A percentile compares a stretch with the other conserved stretches of the same genome.
Conservation (phyloP, 441 rosid species). For the Sinapis alba region DNA sequence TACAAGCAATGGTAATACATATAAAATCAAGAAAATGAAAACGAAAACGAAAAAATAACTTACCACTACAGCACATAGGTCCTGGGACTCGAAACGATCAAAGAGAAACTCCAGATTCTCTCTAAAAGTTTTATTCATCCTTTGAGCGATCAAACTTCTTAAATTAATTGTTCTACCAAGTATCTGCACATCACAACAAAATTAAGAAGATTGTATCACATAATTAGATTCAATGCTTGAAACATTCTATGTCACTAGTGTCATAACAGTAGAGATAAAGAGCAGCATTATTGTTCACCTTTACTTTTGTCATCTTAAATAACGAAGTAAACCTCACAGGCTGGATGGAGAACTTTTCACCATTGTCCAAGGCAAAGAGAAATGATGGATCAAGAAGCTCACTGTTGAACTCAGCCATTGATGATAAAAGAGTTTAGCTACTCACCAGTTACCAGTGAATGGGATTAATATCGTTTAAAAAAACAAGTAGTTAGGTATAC, state of each 20-base stretch:
- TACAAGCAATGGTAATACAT: constrained; percentile 2
- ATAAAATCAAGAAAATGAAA: constrained; percentile 23
- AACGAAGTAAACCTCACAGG: constrained; percentile 91
- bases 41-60: constrained; percentile 6
- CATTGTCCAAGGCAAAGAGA: constrained; percentile 94
- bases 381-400: constrained; percentile 98
- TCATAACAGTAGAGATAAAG: constrained; percentile 12
- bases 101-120: constrained; percentile 98
- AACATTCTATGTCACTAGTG: constrained; percentile 11
- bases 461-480: constrained; percentile 8
- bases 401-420: constrained; percentile 50
- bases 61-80: constrained; percentile 95
- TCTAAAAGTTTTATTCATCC: constrained; percentile 95
- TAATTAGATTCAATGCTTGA: constrained; percentile 9
- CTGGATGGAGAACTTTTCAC: constrained; percentile 88
- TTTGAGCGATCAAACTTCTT: constrained; percentile 87
- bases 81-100: constrained; percentile 98
- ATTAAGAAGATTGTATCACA: constrained; percentile 26
- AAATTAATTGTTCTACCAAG: constrained; percentile 95
- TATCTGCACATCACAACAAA: constrained; percentile 56
- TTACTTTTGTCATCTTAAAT: constrained; percentile 92
- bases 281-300: constrained; percentile 53
- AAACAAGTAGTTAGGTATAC: constrained; percentile 47
- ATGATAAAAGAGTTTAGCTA: constrained; percentile 35
- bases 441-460: constrained; percentile 16